Evolutionary conservation across 306 rosid genomes (phyloP).

Genomic region (Quercus robur): DNA sequence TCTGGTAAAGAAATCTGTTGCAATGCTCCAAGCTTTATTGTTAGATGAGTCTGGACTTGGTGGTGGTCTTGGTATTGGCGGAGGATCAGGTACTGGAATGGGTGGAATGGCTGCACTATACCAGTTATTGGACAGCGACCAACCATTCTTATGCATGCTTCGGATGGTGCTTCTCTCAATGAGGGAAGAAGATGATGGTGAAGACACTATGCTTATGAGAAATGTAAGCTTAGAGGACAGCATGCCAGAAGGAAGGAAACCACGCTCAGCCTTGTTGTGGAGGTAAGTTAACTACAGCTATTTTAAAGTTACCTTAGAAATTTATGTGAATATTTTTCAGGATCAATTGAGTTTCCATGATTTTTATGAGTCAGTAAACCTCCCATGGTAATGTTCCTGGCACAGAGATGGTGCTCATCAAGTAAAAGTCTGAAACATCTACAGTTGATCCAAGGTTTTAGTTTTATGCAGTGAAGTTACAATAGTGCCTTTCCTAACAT

Average conservation of each 20-base stretch:
- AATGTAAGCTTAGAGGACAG: constrained; percentile 46
- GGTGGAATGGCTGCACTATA: constrained; percentile 94
- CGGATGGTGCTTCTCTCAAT: constrained; percentile 94
- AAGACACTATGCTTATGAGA: constrained; percentile 49
- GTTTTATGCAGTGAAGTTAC: too few relatives aligned
- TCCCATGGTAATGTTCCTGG: too few relatives aligned
- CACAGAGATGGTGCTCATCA: too few relatives aligned
- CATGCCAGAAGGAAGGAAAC: constrained; percentile 64
- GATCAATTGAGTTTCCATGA: too few relatives aligned
- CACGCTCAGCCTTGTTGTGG: constrained; percentile 79
- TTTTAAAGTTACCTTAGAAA: neutral
- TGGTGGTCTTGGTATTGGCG: constrained; percentile 98
- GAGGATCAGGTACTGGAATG: constrained; percentile 99
- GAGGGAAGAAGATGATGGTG: constrained; percentile 93
- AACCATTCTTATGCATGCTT: constrained; percentile 97
- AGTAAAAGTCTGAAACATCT: too few relatives aligned
- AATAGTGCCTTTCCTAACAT: too few relatives aligned
- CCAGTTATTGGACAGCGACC: constrained; percentile 97
- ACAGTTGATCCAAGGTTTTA: too few relatives aligned
- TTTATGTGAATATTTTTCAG: neutral
- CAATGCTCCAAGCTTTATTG: constrained; percentile 92
- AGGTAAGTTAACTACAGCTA: constrained; percentile 48
- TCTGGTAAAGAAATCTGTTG: constrained; percentile 81
- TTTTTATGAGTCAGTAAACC: too few relatives aligned
- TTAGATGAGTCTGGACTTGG: constrained; percentile 95